Conservation (phyloP, 1,284 basidiomycete species). For the Papiliotrema terrestris region DNA sequence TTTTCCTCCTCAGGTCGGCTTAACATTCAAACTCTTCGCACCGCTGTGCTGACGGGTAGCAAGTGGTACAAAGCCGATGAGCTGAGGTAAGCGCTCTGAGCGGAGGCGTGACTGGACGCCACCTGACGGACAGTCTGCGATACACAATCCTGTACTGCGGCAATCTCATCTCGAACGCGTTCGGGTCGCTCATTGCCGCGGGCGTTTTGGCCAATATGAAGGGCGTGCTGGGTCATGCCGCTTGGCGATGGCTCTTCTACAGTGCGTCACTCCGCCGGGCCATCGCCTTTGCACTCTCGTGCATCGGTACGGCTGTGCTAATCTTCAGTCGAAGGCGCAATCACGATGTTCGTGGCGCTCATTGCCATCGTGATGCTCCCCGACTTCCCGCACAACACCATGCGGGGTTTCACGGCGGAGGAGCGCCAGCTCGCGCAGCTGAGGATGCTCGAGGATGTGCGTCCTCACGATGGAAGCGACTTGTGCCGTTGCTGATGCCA, state of each 20-base stretch:
- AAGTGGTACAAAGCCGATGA: conserved; percentile 54
- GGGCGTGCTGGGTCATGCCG: conserved; percentile 61
- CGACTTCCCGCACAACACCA: conserved; percentile 65
- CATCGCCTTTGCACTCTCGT: conserved; percentile 19
- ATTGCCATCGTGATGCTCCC: conserved; percentile 65
- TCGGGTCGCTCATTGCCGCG: conserved; percentile 73
- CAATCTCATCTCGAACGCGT: conserved; percentile 68
- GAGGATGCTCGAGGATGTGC: conserved; percentile 69
- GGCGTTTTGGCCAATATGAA: conserved; percentile 67
- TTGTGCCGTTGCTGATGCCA: not conserved
- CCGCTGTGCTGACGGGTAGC: conserved; percentile 52
- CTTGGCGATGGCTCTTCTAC: conserved; percentile 76
- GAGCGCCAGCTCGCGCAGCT: conserved; percentile 66
- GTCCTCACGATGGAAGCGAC: conserved; percentile 38
- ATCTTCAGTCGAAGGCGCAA: not conserved
- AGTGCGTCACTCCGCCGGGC: conserved; percentile 53
- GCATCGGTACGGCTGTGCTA: conserved; percentile 11
- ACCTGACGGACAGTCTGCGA: conserved; percentile 54
- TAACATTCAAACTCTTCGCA: not conserved
- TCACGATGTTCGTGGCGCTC: conserved; percentile 58
- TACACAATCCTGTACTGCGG: conserved; percentile 67
- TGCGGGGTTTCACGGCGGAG: conserved; percentile 57
- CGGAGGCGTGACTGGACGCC: not conserved
- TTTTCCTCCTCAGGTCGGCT: conserved; percentile 16
- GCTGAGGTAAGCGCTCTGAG: conserved; percentile 15